These are phyloP conservation scores for Microsporum canis DNA, from an alignment of 2,329 filamentous ascomycete genomes.

Conservation along the genomic window DNA sequence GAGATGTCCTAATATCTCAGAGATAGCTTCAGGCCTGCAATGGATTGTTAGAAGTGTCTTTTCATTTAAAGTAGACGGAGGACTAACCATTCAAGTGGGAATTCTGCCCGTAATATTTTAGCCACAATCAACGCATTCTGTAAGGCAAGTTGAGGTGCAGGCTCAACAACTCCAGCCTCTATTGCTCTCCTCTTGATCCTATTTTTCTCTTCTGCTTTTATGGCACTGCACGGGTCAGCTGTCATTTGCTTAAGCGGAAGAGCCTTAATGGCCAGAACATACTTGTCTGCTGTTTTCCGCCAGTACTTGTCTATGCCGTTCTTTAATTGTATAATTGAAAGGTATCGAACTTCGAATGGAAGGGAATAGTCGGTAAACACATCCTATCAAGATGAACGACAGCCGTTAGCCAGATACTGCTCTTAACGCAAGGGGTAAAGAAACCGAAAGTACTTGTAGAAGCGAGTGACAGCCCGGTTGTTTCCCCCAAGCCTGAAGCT, in stretches of 20 bases:
- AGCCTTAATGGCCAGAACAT: constrained; percentile 18
- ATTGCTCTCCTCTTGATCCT: constrained; percentile 65
- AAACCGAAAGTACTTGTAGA: constrained; percentile 46
- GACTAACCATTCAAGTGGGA: constrained; percentile 65
- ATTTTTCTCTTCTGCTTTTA: constrained; percentile 59
- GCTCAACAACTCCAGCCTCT: constrained; percentile 65
- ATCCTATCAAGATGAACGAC: constrained; percentile 42
- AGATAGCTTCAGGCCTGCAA: constrained; percentile 39
- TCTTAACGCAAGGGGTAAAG: neutral
- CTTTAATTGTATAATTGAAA: constrained; percentile 88
- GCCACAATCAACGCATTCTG: constrained; percentile 82
- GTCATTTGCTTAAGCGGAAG: neutral
- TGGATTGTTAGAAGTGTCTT: constrained; percentile 4
- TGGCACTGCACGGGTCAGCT: constrained; percentile 35
- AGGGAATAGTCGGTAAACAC: constrained; percentile 71
- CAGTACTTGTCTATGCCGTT: constrained; percentile 95
- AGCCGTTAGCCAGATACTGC: neutral
- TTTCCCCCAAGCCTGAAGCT: constrained; percentile 61
- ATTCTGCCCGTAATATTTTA: constrained; percentile 83
- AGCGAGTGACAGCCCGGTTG: constrained; percentile 55
- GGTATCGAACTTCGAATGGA: constrained; percentile 67
- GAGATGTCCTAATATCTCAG: constrained; percentile 50
- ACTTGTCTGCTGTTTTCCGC: constrained; percentile 65
- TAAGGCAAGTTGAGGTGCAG: constrained; percentile 61
- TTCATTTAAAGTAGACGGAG: neutral